Evolutionary conservation across 2,329 filamentous ascomycete species (phyloP), one percentile per base, ranked within the genome.

Genomic region (Neofusicoccum sp.): DNA sequence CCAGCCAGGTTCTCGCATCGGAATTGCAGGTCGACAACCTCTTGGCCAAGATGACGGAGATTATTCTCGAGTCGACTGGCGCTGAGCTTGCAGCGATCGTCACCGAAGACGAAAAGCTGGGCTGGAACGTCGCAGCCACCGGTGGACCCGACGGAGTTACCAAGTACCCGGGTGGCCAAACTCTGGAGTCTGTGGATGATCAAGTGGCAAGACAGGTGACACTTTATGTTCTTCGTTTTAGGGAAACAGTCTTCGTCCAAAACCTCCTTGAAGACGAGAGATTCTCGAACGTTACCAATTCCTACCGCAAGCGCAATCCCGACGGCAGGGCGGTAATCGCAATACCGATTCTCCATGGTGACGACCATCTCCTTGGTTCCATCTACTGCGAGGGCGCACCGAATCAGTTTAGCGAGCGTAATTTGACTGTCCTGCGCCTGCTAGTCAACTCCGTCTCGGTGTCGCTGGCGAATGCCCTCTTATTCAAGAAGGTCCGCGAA

Each of bases 1-100:
- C 89, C 2, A 92, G 89, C 8, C 91, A 93, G 71, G 85, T 93
- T 47, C 88, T 94, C 47, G 93, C 90, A 4, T 93, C 90, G 14
- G 89, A 93, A 56, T 77, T 94, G 9, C 85, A 90, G 67, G 85
- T 93, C 11, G 90, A 93, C 66, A 85, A 89, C 69, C 82, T 94
- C 3, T 83, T 93, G 65, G 88, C 89, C 70, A 93, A 90, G 45
- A 92, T 94, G 87, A 91, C 89, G 68, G 87, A 92, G 65, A 91
- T 93, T 66, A 91, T 93, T 54, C 76, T 93, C 31, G 89, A 93
- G 68, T 92, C 89, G 0, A 92, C 89, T 58, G 90, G 89, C 43
- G 89, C 89, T 7, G 89, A 89, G 2, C 80, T 89, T 5, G 90
- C 89, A 16, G 90, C 89, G 12, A 90, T 94, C 60, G 83, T 92